phyloP scores from a whole-genome alignment of 495 filamentous ascomycete genomes.

The Neurospora sp. region DNA sequence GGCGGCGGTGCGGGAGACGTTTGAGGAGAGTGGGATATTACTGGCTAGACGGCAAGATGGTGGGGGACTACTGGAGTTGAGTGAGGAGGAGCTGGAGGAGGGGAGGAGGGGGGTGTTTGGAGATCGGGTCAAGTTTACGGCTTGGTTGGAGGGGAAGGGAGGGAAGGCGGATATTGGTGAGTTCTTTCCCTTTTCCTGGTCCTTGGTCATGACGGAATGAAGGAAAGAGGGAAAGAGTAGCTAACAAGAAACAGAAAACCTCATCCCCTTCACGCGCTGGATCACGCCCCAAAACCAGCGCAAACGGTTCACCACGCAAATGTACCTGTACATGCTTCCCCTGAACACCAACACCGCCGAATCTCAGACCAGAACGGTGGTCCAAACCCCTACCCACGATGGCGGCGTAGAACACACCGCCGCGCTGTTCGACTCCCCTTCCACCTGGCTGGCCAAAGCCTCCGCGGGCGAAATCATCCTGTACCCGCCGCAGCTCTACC shows the following conservation, averaged over 20 bases:
- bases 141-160: constrained; percentile 54
- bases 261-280: constrained; percentile 87
- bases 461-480: constrained; percentile 60
- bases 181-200: neutral
- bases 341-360: constrained; percentile 19
- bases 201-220: neutral
- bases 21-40: constrained; percentile 92
- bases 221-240: neutral
- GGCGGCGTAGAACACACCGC: constrained; percentile 79
- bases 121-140: constrained; percentile 45
- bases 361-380: constrained; percentile 20
- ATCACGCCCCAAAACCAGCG: constrained; percentile 65
- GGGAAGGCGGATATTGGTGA: constrained; percentile 58
- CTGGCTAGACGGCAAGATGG: constrained; percentile 46
- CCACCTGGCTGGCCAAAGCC: constrained; percentile 57
- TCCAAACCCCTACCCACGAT: constrained; percentile 63
- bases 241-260: constrained; percentile 39
- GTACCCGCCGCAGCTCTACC: constrained; percentile 82
- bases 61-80: constrained; percentile 40
- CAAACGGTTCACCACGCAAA: constrained; percentile 80
- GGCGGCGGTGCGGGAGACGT: constrained; percentile 80
- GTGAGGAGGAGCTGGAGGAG: constrained; percentile 47
- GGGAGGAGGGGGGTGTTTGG: constrained; percentile 60
- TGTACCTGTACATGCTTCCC: constrained; percentile 94
- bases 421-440: constrained; percentile 61